These are phyloP conservation scores for Phaeotremella fagi DNA, from an alignment of 768 basidiomycete genomes.

Conservation along the genomic window DNA sequence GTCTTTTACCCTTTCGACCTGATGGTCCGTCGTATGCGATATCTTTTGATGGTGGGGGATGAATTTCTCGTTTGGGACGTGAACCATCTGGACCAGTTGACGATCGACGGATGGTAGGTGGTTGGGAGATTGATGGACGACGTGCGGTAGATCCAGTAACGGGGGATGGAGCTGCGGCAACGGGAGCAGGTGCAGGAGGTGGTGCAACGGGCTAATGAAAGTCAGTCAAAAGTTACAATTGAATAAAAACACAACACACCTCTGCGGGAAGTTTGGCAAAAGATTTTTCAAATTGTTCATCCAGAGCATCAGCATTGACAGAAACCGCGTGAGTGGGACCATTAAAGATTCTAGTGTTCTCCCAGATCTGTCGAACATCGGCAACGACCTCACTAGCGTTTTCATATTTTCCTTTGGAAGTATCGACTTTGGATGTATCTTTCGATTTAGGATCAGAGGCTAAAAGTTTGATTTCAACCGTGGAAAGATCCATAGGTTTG, in stretches of 20 bases:
- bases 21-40: slow-evolving; percentile 65
- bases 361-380: slow-evolving; percentile 83
- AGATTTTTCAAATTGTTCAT: slow-evolving; percentile 81
- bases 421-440: slow-evolving; percentile 40
- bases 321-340: slow-evolving; percentile 80
- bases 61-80: slow-evolving; percentile 97
- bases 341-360: slow-evolving; percentile 86
- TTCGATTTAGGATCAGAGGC: slow-evolving; percentile 64
- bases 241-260: slow-evolving; percentile 53
- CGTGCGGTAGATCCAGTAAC: slow-evolving; percentile 55
- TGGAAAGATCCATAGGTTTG: slow-evolving; percentile 88
- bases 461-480: slow-evolving; percentile 78
- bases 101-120: slow-evolving; percentile 71
- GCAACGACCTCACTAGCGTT: slow-evolving; percentile 72
- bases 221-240: neutral
- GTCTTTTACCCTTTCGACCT: slow-evolving; percentile 56
- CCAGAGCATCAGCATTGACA: slow-evolving; percentile 72
- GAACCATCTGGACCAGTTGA: slow-evolving; percentile 49
- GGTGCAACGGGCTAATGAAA: neutral
- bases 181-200: slow-evolving; percentile 17
- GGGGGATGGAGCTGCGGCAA: slow-evolving; percentile 15
- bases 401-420: slow-evolving; percentile 54
- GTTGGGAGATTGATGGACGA: slow-evolving; percentile 65
- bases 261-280: slow-evolving; percentile 78
- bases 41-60: slow-evolving; percentile 90